These are phyloP conservation scores for Apiospora aurea DNA, from an alignment of 2,329 filamentous ascomycete genomes.

Conservation along the genomic window DNA sequence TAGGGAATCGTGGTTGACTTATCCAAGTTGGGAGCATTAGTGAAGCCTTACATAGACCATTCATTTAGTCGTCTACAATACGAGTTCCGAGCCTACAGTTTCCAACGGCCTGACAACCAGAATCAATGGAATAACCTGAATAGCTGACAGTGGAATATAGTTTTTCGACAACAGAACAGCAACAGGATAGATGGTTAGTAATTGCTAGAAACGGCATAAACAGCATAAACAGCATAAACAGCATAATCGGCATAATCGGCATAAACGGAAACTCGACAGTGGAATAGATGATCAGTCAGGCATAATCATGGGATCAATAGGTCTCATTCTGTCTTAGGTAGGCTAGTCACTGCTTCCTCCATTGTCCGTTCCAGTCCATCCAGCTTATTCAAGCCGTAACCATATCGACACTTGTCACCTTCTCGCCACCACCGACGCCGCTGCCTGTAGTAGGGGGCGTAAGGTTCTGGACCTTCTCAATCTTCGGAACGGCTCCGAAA, in stretches of 20 bases:
- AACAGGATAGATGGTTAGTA: neutral
- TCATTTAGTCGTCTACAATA: neutral
- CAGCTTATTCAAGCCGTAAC: constrained; percentile 24
- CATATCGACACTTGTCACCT: constrained; percentile 33
- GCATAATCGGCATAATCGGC: too few species aligned
- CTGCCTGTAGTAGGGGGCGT: constrained; percentile 32
- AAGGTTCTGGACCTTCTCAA: constrained; percentile 47
- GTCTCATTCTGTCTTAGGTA: constrained; percentile 5
- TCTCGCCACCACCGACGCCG: constrained; percentile 31
- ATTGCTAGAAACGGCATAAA: too few species aligned
- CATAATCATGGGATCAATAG: neutral
- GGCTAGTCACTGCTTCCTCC: neutral
- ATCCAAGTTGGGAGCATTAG: neutral
- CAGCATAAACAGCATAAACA: neutral
- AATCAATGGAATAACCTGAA: too few species aligned
- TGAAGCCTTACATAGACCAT: neutral
- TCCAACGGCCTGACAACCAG: too few species aligned
- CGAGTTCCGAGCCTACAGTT: too few species aligned
- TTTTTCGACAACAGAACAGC: too few species aligned
- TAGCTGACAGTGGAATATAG: neutral
- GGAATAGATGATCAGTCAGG: neutral
- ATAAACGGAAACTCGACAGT: too few species aligned
- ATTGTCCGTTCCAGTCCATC: neutral
- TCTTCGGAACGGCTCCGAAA: constrained; percentile 66
- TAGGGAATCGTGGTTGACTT: neutral